A percentile compares a stretch with the other conserved stretches of the same genome.
Evolutionary conservation across 352 stramenopile genomes (phyloP).

Genomic region (Pythium rhizo-oryzae): DNA sequence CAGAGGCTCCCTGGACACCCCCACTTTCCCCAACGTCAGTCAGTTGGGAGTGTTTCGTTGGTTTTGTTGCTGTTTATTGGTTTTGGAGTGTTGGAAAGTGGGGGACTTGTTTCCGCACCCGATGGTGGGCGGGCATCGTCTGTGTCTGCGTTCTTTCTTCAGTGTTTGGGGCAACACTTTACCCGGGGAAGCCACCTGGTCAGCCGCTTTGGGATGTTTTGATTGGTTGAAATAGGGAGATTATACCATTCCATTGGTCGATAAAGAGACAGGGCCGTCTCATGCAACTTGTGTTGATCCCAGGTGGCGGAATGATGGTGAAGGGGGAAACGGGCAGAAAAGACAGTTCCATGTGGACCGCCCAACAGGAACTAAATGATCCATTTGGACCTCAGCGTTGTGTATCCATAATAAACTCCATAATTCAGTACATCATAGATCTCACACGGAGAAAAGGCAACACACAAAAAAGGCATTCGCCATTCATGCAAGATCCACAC

Average conservation of each 20-base stretch:
- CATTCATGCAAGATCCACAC: neutral
- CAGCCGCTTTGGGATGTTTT: neutral
- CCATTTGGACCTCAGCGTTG: neutral
- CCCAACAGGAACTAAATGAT: neutral
- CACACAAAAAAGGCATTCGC: no score
- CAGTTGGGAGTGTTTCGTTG: neutral
- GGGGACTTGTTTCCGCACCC: neutral
- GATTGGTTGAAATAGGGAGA: constrained; percentile 3
- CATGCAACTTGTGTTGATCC: neutral
- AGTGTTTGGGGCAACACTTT: constrained; percentile 10
- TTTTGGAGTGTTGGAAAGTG: neutral
- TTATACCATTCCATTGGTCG: constrained; percentile 3
- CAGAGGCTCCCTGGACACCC: neutral
- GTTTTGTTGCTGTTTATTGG: neutral
- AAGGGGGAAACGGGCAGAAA: constrained; percentile 6
- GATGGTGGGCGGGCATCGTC: neutral
- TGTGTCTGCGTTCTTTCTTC: constrained; percentile 23
- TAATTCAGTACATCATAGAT: no score
- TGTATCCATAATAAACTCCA: no score
- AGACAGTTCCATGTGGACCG: neutral
- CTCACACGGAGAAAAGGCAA: no score
- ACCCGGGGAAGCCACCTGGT: no score
- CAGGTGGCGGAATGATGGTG: constrained; percentile 10
- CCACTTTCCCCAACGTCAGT: neutral
- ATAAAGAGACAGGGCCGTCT: neutral